A percentile compares a stretch with the other conserved stretches of the same genome.
Conservation (phyloP, 805 yeast species). For the Myxozyma neotropica region DNA sequence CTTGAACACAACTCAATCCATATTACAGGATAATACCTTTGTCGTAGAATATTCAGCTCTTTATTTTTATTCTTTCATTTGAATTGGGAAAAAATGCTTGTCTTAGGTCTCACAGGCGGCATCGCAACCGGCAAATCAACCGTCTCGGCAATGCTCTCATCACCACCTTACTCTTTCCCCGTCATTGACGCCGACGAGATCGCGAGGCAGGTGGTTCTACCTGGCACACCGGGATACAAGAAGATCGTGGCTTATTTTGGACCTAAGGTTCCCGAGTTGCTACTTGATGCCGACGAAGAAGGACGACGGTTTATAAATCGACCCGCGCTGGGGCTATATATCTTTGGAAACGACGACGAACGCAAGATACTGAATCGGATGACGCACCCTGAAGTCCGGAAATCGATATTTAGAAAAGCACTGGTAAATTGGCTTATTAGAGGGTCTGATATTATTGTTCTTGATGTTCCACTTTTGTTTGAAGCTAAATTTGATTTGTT, state of each 20-base stretch:
- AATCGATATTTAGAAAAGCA: conserved; percentile 62
- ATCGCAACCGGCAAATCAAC: conserved; percentile 97
- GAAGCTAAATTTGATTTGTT: conserved; percentile 71
- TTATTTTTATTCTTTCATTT: too few species aligned
- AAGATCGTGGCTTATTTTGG: conserved; percentile 65
- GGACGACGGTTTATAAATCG: conserved; percentile 57
- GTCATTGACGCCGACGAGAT: conserved; percentile 89
- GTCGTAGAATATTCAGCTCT: too few species aligned
- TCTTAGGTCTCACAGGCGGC: conserved; percentile 96
- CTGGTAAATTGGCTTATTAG: conserved; percentile 55
- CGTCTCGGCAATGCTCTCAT: conserved; percentile 60
- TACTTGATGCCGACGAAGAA: conserved; percentile 29
- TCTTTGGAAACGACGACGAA: conserved; percentile 63
- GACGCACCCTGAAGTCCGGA: conserved; percentile 85
- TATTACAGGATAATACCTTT: too few species aligned
- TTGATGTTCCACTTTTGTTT: conserved; percentile 89
- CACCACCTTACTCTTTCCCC: conserved; percentile 49
- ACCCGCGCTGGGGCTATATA: conserved; percentile 71
- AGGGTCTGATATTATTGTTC: conserved; percentile 62
- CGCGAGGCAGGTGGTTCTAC: conserved; percentile 82
- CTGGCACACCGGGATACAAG: conserved; percentile 71
- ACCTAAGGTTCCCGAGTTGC: conserved; percentile 53
- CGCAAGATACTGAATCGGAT: conserved; percentile 66
- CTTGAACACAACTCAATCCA: too few species aligned
- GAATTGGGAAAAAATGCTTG: too few species aligned